A percentile compares a stretch with the other conserved stretches of the same genome.
Conservation (phyloP, 1,284 basidiomycete species). For the Chalciporus sp. region DNA sequence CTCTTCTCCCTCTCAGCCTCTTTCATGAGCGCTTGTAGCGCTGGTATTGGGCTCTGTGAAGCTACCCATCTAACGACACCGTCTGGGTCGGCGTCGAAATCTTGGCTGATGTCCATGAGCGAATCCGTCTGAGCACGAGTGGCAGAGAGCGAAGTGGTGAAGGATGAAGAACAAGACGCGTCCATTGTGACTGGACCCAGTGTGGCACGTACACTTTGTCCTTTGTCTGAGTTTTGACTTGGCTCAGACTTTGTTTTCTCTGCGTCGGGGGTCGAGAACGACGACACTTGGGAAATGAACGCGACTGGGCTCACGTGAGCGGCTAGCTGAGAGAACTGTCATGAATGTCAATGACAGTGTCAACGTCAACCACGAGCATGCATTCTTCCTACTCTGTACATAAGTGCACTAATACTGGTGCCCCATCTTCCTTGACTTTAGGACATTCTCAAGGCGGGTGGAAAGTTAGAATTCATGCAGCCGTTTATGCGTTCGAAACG, state of each 20-base stretch:
- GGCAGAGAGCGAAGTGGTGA: not conserved
- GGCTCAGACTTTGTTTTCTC: not conserved
- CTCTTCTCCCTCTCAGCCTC: conserved; percentile 28
- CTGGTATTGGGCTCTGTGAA: conserved; percentile 29
- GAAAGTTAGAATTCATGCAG: no score
- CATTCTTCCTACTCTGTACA: no score
- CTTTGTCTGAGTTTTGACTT: not conserved
- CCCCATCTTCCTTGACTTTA: no score
- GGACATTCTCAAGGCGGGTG: no score
- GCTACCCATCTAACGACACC: conserved; percentile 28
- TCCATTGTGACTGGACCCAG: no score
- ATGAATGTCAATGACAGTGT: no score
- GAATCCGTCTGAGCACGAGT: conserved; percentile 2
- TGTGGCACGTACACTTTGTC: not conserved
- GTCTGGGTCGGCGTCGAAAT: conserved; percentile 10
- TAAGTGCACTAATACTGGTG: no score
- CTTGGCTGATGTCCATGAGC: conserved; percentile 16
- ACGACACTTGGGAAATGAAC: not conserved
- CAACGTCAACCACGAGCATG: no score
- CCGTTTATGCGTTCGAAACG: no score
- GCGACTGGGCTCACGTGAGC: not conserved
- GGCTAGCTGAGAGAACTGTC: no score
- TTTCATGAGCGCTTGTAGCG: conserved; percentile 26
- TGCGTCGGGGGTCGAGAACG: not conserved
- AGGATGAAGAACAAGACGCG: not conserved